These are phyloP conservation scores for Rhizopogon salebrosus DNA, from an alignment of 768 basidiomycete genomes.

Conservation along the genomic window DNA sequence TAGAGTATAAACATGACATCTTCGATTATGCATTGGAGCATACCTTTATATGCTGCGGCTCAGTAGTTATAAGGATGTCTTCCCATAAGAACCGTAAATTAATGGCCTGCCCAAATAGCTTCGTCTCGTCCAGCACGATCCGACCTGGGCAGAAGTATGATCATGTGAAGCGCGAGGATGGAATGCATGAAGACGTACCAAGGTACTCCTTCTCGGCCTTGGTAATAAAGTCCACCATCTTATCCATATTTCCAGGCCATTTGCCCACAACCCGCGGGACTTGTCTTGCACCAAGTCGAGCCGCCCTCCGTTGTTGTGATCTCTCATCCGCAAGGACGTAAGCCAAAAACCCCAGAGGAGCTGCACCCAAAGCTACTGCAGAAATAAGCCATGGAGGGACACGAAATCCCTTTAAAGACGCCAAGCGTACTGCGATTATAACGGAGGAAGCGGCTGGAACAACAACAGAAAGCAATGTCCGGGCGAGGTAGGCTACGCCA, in stretches of 20 bases:
- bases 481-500: conserved; percentile 18
- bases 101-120: conserved; percentile 22
- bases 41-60: conserved; percentile 44
- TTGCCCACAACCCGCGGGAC: conserved; percentile 28
- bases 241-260: conserved; percentile 31
- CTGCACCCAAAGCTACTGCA: conserved; percentile 2
- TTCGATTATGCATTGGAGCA: neutral
- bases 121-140: conserved; percentile 16
- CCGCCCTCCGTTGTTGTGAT: conserved; percentile 14
- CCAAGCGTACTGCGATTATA: conserved; percentile 9
- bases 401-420: conserved; percentile 8
- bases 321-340: conserved; percentile 3
- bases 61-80: conserved; percentile 41
- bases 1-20: neutral
- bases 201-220: conserved; percentile 28
- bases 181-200: conserved; percentile 19
- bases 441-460: conserved; percentile 10
- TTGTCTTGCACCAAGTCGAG: conserved; percentile 19
- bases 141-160: conserved; percentile 14
- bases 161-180: neutral
- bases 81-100: conserved; percentile 48
- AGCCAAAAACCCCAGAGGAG: conserved; percentile 1
- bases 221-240: conserved; percentile 16
- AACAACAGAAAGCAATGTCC: conserved; percentile 7
- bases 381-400: conserved; percentile 4